A percentile compares a stretch with the other conserved stretches of the same genome.
These are phyloP conservation scores for Tympanopsis confertula DNA, from an alignment of 2,329 filamentous ascomycete species.

Conservation along the genomic window DNA sequence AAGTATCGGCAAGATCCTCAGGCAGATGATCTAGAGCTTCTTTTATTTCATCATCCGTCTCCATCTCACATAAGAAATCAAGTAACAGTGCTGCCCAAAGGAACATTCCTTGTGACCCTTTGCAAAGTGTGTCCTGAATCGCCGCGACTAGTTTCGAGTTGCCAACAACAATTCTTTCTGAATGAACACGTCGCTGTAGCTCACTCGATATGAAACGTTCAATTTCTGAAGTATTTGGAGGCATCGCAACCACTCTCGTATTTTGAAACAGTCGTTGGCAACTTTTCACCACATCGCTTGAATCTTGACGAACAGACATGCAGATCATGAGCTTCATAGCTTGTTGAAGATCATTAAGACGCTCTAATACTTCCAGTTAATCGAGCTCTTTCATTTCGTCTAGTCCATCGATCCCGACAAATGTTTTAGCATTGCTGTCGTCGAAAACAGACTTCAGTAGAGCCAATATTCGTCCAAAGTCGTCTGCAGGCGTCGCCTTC, in stretches of 20 bases:
- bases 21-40: too few species aligned
- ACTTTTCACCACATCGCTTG: constrained; percentile 6
- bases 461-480: too few species aligned
- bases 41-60: too few species aligned
- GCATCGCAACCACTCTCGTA: constrained; percentile 7
- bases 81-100: too few species aligned
- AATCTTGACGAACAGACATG: constrained; percentile 11
- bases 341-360: constrained; percentile 10
- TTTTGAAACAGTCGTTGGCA: constrained; percentile 4
- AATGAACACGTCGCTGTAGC: constrained; percentile 9
- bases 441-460: too few species aligned
- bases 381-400: too few species aligned
- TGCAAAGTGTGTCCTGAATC: constrained; percentile 11
- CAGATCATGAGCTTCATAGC: constrained; percentile 10
- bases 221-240: constrained; percentile 12
- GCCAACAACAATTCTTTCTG: constrained; percentile 8
- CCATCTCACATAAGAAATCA: too few species aligned
- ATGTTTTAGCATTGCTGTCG: too few species aligned
- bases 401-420: too few species aligned
- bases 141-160: constrained; percentile 12
- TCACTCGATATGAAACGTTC: constrained; percentile 13
- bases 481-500: too few species aligned
- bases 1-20: too few species aligned
- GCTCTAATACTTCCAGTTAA: constrained; percentile 4
- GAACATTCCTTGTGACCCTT: too few species aligned